Evolutionary conservation across 805 yeast species (phyloP).

Genomic region (Lachancea fermentati): DNA sequence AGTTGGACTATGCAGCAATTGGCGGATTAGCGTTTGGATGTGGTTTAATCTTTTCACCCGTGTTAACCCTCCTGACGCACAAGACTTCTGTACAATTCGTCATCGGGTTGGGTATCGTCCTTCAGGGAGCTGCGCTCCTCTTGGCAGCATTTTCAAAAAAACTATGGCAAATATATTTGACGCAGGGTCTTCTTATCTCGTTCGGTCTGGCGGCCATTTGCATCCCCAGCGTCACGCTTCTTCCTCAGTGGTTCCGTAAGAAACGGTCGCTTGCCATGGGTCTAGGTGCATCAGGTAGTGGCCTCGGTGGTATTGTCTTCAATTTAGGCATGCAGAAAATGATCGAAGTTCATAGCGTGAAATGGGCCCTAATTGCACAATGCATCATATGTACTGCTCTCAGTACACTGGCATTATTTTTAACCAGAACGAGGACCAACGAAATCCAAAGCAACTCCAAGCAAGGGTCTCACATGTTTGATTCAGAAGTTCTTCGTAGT

Average conservation of each 20-base stretch:
- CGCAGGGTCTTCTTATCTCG: slow-evolving; percentile 50
- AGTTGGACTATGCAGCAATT: slow-evolving; percentile 47
- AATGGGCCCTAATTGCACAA: slow-evolving; percentile 34
- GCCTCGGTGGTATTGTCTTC: slow-evolving; percentile 41
- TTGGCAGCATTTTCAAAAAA: slow-evolving; percentile 47
- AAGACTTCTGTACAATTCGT: slow-evolving; percentile 37
- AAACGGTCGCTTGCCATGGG: slow-evolving; percentile 38
- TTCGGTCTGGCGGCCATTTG: slow-evolving; percentile 45
- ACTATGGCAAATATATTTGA: slow-evolving; percentile 49
- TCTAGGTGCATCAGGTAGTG: slow-evolving; percentile 35
- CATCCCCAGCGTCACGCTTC: slow-evolving; percentile 40
- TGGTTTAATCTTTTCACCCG: slow-evolving; percentile 46
- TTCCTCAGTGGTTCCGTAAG: slow-evolving; percentile 53
- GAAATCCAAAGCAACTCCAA: background rate
- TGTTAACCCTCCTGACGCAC: slow-evolving; percentile 43
- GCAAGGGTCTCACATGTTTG: slow-evolving; percentile 39
- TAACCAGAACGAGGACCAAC: slow-evolving; percentile 36
- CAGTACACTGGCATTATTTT: slow-evolving; percentile 25
- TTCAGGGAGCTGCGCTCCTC: slow-evolving; percentile 45
- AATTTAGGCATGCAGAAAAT: slow-evolving; percentile 32
- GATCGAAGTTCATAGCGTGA: slow-evolving; percentile 24
- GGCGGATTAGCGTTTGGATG: slow-evolving; percentile 57
- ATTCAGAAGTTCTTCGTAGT: slow-evolving; percentile 34
- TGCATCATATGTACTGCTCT: slow-evolving; percentile 31
- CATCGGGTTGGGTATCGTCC: slow-evolving; percentile 38